Percentiles rank a stretch among this genome's conserved stretches.
These are phyloP conservation scores for Microdochium trichocladiopsis DNA, from an alignment of 2,329 filamentous ascomycete species.

Conservation along the genomic window DNA sequence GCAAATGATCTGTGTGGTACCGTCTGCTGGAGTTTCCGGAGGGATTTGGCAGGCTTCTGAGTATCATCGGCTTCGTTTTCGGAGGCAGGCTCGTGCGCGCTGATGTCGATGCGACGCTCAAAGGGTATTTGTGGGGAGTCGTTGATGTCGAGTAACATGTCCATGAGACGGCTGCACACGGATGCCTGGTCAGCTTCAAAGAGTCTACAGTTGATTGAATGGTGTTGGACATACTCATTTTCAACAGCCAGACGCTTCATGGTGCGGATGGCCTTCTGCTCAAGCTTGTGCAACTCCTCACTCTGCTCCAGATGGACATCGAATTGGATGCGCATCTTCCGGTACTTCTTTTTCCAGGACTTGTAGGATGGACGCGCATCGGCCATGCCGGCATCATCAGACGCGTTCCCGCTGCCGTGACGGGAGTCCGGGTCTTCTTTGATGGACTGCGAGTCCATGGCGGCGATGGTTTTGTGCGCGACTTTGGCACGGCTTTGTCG, in stretches of 20 bases:
- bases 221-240: conserved; percentile 65
- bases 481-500: background rate
- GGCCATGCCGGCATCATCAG: conserved; percentile 19
- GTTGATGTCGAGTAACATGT: conserved; percentile 86
- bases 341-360: conserved; percentile 88
- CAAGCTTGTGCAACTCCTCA: conserved; percentile 74
- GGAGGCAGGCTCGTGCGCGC: conserved; percentile 33
- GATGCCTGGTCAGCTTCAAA: conserved; percentile 2
- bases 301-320: conserved; percentile 73
- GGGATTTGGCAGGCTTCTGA: conserved; percentile 35
- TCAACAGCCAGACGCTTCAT: conserved; percentile 81
- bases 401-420: conserved; percentile 22
- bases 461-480: background rate
- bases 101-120: conserved; percentile 68
- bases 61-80: conserved; percentile 33
- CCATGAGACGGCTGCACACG: conserved; percentile 67
- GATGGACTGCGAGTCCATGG: conserved; percentile 17
- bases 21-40: conserved; percentile 41
- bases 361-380: conserved; percentile 50
- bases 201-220: conserved; percentile 3
- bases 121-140: conserved; percentile 70
- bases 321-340: conserved; percentile 78
- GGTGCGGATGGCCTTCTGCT: conserved; percentile 72
- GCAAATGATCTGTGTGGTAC: conserved; percentile 44
- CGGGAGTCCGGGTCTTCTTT: conserved; percentile 18